Base-by-base conservation (phyloP, 1,284 basidiomycete species). In the Cryptococcus hybrid region DNA sequence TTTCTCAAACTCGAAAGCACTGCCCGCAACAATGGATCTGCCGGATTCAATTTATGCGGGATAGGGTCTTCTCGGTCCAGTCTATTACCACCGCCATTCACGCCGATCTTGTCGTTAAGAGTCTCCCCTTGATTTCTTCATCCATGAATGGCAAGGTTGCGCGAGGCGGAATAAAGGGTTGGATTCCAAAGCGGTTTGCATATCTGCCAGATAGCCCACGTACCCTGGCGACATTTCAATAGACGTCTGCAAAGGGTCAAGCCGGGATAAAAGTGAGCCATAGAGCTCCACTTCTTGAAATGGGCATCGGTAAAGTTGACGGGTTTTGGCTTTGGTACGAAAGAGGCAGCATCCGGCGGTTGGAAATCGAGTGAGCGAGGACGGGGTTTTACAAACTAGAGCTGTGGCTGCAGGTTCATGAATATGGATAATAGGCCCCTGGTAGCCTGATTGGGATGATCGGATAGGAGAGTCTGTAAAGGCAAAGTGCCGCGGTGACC, bases 181-280 rank as follows among this genome's bases (percentile, higher is more conserved):
- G 0, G 56, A 48, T 44, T 71, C 64, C 34, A 75, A 60, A 9
- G 58, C 43, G 7, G 66, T 60, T 36, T 64, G 60, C 44, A 68
- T 65, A 53, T 76, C 75, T 35, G 68, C 56, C 3, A 77, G 60
- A 54, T 77, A 77, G 1, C 60, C 62, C 1, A 89, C 85, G 65
- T 92, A 94, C 13, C 89, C 89, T 0, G 89, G 89, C 69, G 89
- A 90, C 72, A 90, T 87, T n/a, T 90, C 87, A 34, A 65, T 54
- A 2, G 63, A 62, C 34, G 82, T 82, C 59, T 82, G 82, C 62
- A 88, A 85, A 1, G 84, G 84, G 69, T 94, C 89, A 34, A 93
- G 84, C 7, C 87, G 84, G 15, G 87, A 86, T 8, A 93, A 83
- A 1, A 95, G 84, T 4, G 85, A 82, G 56, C 90, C 83, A 68